Percentiles rank a stretch among this genome's conserved stretches.
These are phyloP conservation scores for Tremella fuciformis DNA, from an alignment of 768 basidiomycete species.

Conservation along the genomic window DNA sequence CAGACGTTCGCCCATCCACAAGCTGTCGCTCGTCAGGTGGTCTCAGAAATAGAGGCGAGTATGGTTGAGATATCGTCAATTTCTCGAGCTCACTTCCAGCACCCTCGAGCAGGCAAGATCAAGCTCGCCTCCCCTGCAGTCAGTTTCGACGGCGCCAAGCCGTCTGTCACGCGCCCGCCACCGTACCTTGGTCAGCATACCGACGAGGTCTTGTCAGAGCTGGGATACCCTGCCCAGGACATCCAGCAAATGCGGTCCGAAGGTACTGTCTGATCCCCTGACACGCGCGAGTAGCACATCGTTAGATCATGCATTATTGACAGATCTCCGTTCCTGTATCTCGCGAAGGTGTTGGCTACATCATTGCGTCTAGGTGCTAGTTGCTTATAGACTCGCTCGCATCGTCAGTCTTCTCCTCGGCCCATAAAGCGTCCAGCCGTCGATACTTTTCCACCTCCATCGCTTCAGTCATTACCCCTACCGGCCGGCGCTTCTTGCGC, in stretches of 20 bases:
- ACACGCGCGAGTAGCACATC: too few relatives aligned
- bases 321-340: too few relatives aligned
- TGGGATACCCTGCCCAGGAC: slow-evolving; percentile 55
- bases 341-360: too few relatives aligned
- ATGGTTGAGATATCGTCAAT: background rate
- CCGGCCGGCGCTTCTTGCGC: too few relatives aligned
- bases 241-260: slow-evolving; percentile 55
- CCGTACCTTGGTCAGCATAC: slow-evolving; percentile 88
- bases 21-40: slow-evolving; percentile 70
- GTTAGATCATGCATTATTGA: too few relatives aligned
- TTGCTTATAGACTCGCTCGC: too few relatives aligned
- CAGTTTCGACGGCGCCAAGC: slow-evolving; percentile 70
- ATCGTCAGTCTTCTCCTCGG: too few relatives aligned
- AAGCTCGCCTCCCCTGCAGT: slow-evolving; percentile 79
- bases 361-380: too few relatives aligned
- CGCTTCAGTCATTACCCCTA: too few relatives aligned
- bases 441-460: too few relatives aligned
- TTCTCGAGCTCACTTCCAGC: slow-evolving; percentile 50
- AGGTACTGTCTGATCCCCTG: background rate
- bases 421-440: too few relatives aligned
- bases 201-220: slow-evolving; percentile 59
- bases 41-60: slow-evolving; percentile 73
- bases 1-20: slow-evolving; percentile 88
- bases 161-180: slow-evolving; percentile 60
- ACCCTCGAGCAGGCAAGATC: slow-evolving; percentile 71